A percentile compares a stretch with the other conserved stretches of the same genome.
phyloP scores from a whole-genome alignment of 169 alveolate genomes.

The Cryptosporidium andersoni region DNA sequence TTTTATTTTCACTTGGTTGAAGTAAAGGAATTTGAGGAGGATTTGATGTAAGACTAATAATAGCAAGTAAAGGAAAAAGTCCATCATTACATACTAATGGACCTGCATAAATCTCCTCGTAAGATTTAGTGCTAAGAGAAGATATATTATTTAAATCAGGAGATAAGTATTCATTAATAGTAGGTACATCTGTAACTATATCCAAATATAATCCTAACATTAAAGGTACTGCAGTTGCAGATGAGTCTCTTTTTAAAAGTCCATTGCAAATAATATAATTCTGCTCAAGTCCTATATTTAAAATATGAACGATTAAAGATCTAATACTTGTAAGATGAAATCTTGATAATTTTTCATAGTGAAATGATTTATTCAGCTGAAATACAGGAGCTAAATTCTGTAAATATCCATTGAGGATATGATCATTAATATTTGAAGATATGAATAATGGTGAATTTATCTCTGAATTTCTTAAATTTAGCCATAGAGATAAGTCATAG shows the following conservation, averaged over 20 bases:
- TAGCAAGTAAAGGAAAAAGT: slow-evolving; percentile 55
- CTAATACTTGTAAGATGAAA: slow-evolving; percentile 61
- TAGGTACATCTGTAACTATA: slow-evolving; percentile 54
- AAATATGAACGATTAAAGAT: slow-evolving; percentile 10
- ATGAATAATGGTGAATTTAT: not conserved
- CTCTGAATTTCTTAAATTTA: slow-evolving; percentile 2
- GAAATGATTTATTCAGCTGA: slow-evolving; percentile 35
- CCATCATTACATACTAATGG: slow-evolving; percentile 24
- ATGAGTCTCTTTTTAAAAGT: slow-evolving; percentile 5
- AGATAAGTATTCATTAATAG: slow-evolving; percentile 36
- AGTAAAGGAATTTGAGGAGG: slow-evolving; percentile 64
- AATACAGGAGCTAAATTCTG: slow-evolving; percentile 45
- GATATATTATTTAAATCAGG: slow-evolving; percentile 9
- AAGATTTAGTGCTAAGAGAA: not conserved
- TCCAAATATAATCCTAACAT: slow-evolving; percentile 37
- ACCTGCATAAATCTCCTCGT: slow-evolving; percentile 54
- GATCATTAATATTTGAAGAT: slow-evolving; percentile 27
- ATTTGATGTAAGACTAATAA: slow-evolving; percentile 29
- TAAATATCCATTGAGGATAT: slow-evolving; percentile 31
- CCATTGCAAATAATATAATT: slow-evolving; percentile 1
- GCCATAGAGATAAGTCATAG: slow-evolving; percentile 51
- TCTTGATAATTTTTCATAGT: slow-evolving; percentile 51
- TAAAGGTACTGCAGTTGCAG: slow-evolving; percentile 35
- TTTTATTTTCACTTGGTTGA: slow-evolving; percentile 33
- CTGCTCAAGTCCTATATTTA: slow-evolving; percentile 31